phyloP scores from a whole-genome alignment of 2,329 filamentous ascomycete genomes.

The Fusarium veterinarium region DNA sequence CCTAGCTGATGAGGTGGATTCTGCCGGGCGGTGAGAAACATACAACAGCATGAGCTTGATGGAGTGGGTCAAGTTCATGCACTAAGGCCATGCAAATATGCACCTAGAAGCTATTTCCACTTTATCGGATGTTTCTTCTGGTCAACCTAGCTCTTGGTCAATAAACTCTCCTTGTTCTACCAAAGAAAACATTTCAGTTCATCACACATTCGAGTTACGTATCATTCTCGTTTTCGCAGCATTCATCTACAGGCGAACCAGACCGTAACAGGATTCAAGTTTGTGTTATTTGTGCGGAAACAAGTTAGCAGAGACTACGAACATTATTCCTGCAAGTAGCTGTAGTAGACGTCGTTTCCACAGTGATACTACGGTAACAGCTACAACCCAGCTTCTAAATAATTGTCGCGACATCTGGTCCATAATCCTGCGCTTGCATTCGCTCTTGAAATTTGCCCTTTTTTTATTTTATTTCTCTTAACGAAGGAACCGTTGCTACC shows the following conservation, averaged over 20 bases:
- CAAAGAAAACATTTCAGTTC: slow-evolving; percentile 35
- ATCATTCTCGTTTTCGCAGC: slow-evolving; percentile 29
- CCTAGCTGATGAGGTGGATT: slow-evolving; percentile 47
- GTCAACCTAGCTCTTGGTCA: slow-evolving; percentile 38
- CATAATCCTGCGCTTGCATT: slow-evolving; percentile 4
- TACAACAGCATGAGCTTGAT: slow-evolving; percentile 11
- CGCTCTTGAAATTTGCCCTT: neutral
- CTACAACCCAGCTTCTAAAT: slow-evolving; percentile 37
- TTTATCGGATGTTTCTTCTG: slow-evolving; percentile 39
- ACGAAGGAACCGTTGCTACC: neutral
- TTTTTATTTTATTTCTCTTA: neutral
- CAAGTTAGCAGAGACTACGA: slow-evolving; percentile 32
- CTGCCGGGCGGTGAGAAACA: slow-evolving; percentile 52
- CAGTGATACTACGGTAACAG: slow-evolving; percentile 45
- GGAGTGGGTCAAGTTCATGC: slow-evolving; percentile 26
- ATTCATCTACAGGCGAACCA: slow-evolving; percentile 26
- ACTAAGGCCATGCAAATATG: slow-evolving; percentile 39
- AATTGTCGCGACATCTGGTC: slow-evolving; percentile 25
- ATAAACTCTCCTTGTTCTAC: slow-evolving; percentile 42
- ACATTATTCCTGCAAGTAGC: slow-evolving; percentile 42
- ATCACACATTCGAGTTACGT: slow-evolving; percentile 31
- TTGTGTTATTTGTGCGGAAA: slow-evolving; percentile 18
- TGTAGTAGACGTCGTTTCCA: slow-evolving; percentile 45
- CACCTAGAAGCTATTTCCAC: slow-evolving; percentile 39
- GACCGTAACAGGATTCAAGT: slow-evolving; percentile 9